A percentile compares a stretch with the other conserved stretches of the same genome.
Evolutionary conservation across 2,329 filamentous ascomycete species (phyloP).

Genomic region (Arthrobotrys musiformis): DNA sequence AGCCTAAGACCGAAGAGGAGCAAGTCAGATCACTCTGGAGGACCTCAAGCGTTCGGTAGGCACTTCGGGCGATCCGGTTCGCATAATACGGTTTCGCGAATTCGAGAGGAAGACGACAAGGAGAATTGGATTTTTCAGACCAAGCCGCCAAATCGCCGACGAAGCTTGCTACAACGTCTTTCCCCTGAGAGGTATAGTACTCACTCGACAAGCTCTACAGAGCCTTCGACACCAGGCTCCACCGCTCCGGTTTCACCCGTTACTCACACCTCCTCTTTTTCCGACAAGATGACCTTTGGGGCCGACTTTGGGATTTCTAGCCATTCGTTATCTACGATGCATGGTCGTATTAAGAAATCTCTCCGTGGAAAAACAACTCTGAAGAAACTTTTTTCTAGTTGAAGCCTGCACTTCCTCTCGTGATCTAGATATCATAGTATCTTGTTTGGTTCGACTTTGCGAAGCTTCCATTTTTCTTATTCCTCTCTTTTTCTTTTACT

Average conservation of each 20-base stretch:
- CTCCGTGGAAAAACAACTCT: slow-evolving; percentile 34
- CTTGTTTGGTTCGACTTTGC: neutral
- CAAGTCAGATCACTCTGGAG: slow-evolving; percentile 43
- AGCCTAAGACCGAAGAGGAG: slow-evolving; percentile 43
- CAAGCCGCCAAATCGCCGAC: slow-evolving; percentile 31
- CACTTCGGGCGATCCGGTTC: slow-evolving; percentile 19
- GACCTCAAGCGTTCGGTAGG: slow-evolving; percentile 14
- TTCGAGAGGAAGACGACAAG: slow-evolving; percentile 33
- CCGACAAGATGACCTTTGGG: slow-evolving; percentile 35
- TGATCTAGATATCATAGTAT: slow-evolving; percentile 18
- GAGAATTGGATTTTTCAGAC: slow-evolving; percentile 40
- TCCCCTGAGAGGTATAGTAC: slow-evolving; percentile 35
- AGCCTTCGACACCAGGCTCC: slow-evolving; percentile 37
- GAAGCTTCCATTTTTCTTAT: slow-evolving; percentile 10
- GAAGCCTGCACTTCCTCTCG: slow-evolving; percentile 8
- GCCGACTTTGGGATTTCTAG: slow-evolving; percentile 39
- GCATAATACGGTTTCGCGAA: neutral
- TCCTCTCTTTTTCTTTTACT: neutral
- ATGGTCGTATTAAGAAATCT: slow-evolving; percentile 51
- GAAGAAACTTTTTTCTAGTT: slow-evolving; percentile 44
- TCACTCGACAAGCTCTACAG: slow-evolving; percentile 29
- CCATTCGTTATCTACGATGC: slow-evolving; percentile 44
- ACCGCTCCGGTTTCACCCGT: slow-evolving; percentile 40
- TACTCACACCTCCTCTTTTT: slow-evolving; percentile 44
- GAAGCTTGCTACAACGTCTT: slow-evolving; percentile 33